These are phyloP conservation scores for Pelargonium nanum DNA, from an alignment of 345 rosid genomes.

Conservation along the genomic window DNA sequence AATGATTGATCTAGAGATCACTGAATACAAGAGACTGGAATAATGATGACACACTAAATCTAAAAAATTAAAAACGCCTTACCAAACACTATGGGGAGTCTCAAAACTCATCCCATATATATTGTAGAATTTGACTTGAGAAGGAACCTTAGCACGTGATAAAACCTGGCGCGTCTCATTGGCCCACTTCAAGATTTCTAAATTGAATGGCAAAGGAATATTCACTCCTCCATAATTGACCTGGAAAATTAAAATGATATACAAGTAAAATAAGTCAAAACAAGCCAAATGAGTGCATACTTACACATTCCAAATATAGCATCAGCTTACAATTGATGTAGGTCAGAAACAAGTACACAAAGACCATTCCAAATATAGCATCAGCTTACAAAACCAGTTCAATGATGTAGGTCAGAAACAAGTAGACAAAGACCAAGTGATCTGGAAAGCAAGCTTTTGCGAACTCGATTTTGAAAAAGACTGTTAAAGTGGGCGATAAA, in stretches of 20 bases:
- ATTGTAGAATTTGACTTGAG: conserved; percentile 81
- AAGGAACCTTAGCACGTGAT: conserved; percentile 58
- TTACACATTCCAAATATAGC: too few species aligned
- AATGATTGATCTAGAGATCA: not conserved
- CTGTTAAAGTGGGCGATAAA: too few species aligned
- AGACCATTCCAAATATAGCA: too few species aligned
- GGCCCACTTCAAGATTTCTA: conserved; percentile 84
- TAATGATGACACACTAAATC: too few species aligned
- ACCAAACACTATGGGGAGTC: conserved; percentile 92
- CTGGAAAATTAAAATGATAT: conserved; percentile 21
- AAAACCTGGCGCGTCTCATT: conserved; percentile 48
- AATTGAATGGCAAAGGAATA: conserved; percentile 72
- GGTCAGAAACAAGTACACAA: not conserved
- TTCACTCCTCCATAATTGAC: conserved; percentile 49
- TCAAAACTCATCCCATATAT: conserved; percentile 70
- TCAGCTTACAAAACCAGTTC: too few species aligned
- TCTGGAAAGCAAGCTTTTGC: too few species aligned
- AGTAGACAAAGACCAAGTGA: too few species aligned
- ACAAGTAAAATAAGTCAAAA: conserved; percentile 2
- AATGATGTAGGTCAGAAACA: too few species aligned
- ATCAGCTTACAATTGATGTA: not conserved
- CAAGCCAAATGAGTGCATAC: conserved; percentile 1
- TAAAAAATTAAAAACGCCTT: conserved; percentile 9
- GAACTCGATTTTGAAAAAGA: too few species aligned
- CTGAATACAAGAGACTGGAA: too few species aligned